Percentiles rank a stretch among this genome's conserved stretches.
Conservation (phyloP, 768 basidiomycete genomes). For the Hemileccinum rubropunctum region DNA sequence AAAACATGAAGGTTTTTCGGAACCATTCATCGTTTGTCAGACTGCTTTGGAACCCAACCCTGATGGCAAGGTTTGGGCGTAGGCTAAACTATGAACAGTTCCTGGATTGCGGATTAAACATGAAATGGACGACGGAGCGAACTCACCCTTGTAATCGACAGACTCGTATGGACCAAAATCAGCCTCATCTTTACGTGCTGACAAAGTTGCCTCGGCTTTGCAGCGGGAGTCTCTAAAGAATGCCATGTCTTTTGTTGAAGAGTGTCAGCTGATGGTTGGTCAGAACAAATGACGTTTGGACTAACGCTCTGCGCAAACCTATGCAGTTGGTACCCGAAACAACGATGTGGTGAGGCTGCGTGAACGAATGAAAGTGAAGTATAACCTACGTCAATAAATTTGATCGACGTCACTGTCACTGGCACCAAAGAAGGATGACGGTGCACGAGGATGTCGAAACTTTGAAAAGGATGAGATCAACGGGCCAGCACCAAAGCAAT, state of each 20-base stretch:
- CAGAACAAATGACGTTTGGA: not conserved
- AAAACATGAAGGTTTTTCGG: constrained; percentile 31
- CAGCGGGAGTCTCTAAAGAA: constrained; percentile 28
- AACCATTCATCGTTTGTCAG: constrained; percentile 45
- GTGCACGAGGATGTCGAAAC: constrained; percentile 38
- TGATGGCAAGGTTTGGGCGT: constrained; percentile 44
- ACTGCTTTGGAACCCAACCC: constrained; percentile 43
- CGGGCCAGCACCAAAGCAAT: constrained; percentile 37
- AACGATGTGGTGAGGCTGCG: not conserved
- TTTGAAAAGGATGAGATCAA: constrained; percentile 29
- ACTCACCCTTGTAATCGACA: constrained; percentile 34
- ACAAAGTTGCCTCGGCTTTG: constrained; percentile 31
- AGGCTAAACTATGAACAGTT: constrained; percentile 48
- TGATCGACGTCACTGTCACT: constrained; percentile 30
- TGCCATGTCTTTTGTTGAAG: constrained; percentile 31
- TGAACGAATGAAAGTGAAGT: not conserved
- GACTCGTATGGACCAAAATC: constrained; percentile 36
- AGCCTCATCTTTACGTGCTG: constrained; percentile 26
- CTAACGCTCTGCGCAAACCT: constrained; percentile 39
- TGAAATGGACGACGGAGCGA: not conserved
- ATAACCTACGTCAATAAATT: constrained; percentile 29
- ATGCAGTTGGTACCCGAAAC: constrained; percentile 26
- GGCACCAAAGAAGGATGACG: constrained; percentile 39
- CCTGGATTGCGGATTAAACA: constrained; percentile 28
- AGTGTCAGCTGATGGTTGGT: not conserved